phyloP scores from a whole-genome alignment of 208 protist genomes.

The Histomonas meleagridis region DNA sequence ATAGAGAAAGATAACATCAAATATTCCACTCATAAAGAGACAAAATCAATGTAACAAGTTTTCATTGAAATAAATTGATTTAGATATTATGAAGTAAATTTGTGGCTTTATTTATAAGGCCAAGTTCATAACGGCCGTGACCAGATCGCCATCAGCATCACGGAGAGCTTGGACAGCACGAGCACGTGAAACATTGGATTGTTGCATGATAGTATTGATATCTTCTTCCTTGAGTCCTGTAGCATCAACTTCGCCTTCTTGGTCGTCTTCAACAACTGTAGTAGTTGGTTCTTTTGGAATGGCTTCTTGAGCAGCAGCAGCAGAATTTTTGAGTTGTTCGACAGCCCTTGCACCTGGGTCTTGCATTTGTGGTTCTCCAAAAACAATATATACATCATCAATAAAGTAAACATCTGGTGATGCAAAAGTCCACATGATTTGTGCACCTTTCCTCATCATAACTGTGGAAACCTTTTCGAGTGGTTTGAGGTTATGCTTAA shows the following conservation, averaged over 20 bases:
- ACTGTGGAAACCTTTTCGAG: slow-evolving; percentile 13
- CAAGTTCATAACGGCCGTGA: slow-evolving; percentile 28
- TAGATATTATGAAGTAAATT: too few species aligned
- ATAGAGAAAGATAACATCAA: too few species aligned
- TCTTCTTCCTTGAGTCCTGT: neutral
- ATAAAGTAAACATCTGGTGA: neutral
- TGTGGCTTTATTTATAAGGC: slow-evolving; percentile 8
- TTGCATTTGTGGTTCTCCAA: neutral
- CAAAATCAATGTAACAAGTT: too few species aligned
- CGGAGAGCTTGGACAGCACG: slow-evolving; percentile 24
- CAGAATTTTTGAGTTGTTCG: neutral
- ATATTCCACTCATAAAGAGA: too few species aligned
- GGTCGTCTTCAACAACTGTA: neutral
- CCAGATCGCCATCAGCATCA: neutral
- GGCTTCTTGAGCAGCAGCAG: neutral
- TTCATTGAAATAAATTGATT: too few species aligned
- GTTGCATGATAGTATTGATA: slow-evolving; percentile 27
- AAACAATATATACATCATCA: neutral
- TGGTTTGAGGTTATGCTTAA: neutral
- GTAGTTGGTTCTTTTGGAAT: neutral
- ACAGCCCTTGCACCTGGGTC: neutral
- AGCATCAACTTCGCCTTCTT: neutral
- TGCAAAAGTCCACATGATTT: neutral
- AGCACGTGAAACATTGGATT: neutral
- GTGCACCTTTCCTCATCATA: neutral